Evolutionary conservation across 2,329 filamentous ascomycete genomes (phyloP), one percentile per base, ranked within the genome.

Genomic region (Talaromyces albobiverticillius): DNA sequence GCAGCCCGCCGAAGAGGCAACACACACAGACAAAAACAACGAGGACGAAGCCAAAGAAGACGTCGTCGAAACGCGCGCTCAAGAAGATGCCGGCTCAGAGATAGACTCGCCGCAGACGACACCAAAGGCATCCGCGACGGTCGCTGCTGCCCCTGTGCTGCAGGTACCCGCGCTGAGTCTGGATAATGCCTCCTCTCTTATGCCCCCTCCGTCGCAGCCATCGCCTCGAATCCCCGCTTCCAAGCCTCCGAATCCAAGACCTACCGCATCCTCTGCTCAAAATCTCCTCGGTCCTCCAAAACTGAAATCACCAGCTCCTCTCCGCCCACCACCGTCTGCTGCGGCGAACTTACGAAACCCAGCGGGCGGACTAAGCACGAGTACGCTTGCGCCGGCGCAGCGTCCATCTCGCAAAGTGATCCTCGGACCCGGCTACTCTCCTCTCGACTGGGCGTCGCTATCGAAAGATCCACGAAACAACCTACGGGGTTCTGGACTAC

Each of bases 371-470:
- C 72, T 74, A 38, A 67, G 74, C 40, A 71, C 65, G 58, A 71
- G 66, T 61, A 73, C 72, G 46, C 69, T 77, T 14, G 66, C 72
- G 40, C 69, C 78, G 8, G 63, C 64, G 6, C 70, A 71, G 54
- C 74, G 81, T 70, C 58, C 69, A 13, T 68, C 70, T 4, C 66
- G 68, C 16, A 67, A 93, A 65, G 89, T 96, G 4, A 79, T 87
- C 8, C 83, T 99, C 4, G 82, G 85, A n/a, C 94, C 94, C 0
- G 93, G 94, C 29, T 92, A 93, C 76, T 96, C 90, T 2, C 93
- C 94, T 0, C 84, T 99, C 11, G 94, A 99, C 80, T 99, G 94
- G 94, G 94, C 94, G 11, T 85, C 87, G 5, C 82, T 96, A 1
- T 82, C 84, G 1, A 78, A 79, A 18, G 74, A 79, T 46, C 84